Percentiles rank a stretch among this genome's conserved stretches.
These are phyloP conservation scores for Leptodermis oblonga DNA, from an alignment of 257 asterid species.

Conservation along the genomic window DNA sequence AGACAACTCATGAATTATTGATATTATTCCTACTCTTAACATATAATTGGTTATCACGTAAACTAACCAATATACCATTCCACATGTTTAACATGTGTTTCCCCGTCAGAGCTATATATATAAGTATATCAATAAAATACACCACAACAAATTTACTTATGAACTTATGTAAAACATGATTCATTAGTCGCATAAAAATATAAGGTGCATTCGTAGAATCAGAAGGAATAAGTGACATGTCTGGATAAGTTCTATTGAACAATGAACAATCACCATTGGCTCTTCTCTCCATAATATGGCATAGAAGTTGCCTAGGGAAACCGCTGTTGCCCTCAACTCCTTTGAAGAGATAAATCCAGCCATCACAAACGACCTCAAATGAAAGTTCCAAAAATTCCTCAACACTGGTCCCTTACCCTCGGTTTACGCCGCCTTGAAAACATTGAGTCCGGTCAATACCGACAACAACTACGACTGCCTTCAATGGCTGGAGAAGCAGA, in stretches of 20 bases:
- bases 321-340: slow-evolving; percentile 9
- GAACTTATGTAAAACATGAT: too few species aligned
- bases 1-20: too few species aligned
- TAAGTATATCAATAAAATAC: too few species aligned
- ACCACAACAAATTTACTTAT: too few species aligned
- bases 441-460: neutral
- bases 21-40: too few species aligned
- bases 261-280: slow-evolving; percentile 11
- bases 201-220: too few species aligned
- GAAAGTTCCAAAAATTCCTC: slow-evolving; percentile 6
- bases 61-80: too few species aligned
- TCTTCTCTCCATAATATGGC: slow-evolving; percentile 9
- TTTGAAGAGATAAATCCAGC: slow-evolving; percentile 13
- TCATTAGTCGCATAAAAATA: too few species aligned
- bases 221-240: neutral
- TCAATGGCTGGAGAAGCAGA: slow-evolving; percentile 8
- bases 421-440: neutral
- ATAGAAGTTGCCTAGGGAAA: neutral
- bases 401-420: neutral
- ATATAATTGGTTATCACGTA: too few species aligned
- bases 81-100: too few species aligned
- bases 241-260: slow-evolving; percentile 2
- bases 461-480: neutral
- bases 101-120: too few species aligned
- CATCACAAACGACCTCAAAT: slow-evolving; percentile 4